A percentile compares a stretch with the other conserved stretches of the same genome.
These are phyloP conservation scores for Larix kaempferi DNA, from an alignment of 75 land plant genomes.

Conservation along the genomic window DNA sequence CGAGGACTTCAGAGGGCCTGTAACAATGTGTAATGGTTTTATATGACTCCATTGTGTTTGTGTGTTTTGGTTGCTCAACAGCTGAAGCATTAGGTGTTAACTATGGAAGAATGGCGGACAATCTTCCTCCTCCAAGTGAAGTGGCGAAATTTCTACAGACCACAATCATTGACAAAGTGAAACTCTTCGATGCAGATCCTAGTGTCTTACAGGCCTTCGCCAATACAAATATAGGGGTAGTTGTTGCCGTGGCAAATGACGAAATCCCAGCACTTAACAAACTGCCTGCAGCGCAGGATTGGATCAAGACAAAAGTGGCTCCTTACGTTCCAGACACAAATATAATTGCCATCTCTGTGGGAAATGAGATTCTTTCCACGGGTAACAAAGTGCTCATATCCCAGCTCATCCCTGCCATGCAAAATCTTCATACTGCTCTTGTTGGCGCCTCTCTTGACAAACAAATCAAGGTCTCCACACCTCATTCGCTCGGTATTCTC, in stretches of 20 bases:
- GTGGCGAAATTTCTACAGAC: slow-evolving; percentile 43
- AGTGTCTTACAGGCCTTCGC: slow-evolving; percentile 65
- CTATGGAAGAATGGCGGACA: slow-evolving; percentile 69
- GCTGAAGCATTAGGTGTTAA: slow-evolving; percentile 61
- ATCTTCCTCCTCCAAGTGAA: slow-evolving; percentile 62
- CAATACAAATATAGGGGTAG: slow-evolving; percentile 40
- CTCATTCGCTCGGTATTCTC: slow-evolving; percentile 68
- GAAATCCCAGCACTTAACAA: slow-evolving; percentile 45
- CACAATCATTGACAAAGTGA: slow-evolving; percentile 64
- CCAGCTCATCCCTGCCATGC: slow-evolving; percentile 47
- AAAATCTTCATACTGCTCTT: slow-evolving; percentile 41
- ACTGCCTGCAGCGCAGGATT: slow-evolving; percentile 24
- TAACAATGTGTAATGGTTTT: no score
- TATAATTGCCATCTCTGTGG: slow-evolving; percentile 42
- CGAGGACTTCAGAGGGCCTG: no score
- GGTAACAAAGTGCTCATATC: slow-evolving; percentile 24
- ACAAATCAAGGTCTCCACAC: slow-evolving; percentile 49
- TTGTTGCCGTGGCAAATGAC: slow-evolving; percentile 55
- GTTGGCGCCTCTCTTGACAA: slow-evolving; percentile 11
- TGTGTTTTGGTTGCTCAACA: neutral
- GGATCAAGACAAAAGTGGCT: slow-evolving; percentile 41
- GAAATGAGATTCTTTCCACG: slow-evolving; percentile 64
- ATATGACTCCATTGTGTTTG: neutral
- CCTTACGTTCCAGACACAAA: slow-evolving; percentile 47
- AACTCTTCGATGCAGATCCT: slow-evolving; percentile 67